These are phyloP conservation scores for Aspergillus calidoustus DNA, from an alignment of 2,329 filamentous ascomycete genomes.

Conservation along the genomic window DNA sequence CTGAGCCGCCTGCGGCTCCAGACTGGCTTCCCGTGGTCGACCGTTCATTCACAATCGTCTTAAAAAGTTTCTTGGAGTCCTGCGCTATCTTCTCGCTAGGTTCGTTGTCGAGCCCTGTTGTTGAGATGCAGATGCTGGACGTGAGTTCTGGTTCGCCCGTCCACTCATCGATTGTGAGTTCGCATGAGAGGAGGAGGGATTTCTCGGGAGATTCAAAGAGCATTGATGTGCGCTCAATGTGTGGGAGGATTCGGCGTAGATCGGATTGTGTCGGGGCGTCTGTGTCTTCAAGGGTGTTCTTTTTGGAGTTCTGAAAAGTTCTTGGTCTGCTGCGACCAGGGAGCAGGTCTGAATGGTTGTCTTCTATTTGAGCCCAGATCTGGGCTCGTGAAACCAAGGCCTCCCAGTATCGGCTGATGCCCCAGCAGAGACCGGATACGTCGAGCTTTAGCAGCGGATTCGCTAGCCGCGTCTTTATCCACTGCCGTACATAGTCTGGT, in stretches of 20 bases:
- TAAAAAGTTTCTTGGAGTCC: constrained; percentile 46
- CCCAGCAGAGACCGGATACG: constrained; percentile 48
- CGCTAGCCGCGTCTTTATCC: constrained; percentile 41
- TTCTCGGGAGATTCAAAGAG: constrained; percentile 31
- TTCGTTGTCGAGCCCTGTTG: constrained; percentile 6
- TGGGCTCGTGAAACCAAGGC: constrained; percentile 41
- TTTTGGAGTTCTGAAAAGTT: background rate
- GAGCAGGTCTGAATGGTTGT: constrained; percentile 28
- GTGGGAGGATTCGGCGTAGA: constrained; percentile 37
- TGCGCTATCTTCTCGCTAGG: constrained; percentile 36
- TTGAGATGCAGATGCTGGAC: constrained; percentile 41
- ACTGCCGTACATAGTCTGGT: constrained; percentile 34
- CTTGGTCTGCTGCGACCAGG: constrained; percentile 3
- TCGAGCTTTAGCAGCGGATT: constrained; percentile 43
- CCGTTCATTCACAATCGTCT: constrained; percentile 36
- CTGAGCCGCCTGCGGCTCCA: constrained; percentile 21
- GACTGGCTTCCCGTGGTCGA: background rate
- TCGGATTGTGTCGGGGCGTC: constrained; percentile 29
- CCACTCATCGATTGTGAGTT: constrained; percentile 44
- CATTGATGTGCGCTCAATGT: constrained; percentile 44
- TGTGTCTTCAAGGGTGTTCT: constrained; percentile 13
- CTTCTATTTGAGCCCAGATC: constrained; percentile 42
- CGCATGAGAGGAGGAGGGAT: constrained; percentile 37
- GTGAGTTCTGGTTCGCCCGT: constrained; percentile 45
- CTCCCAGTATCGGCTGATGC: constrained; percentile 49